These are phyloP conservation scores for Calocybe gambosa DNA, from an alignment of 1,284 basidiomycete genomes.

Conservation along the genomic window DNA sequence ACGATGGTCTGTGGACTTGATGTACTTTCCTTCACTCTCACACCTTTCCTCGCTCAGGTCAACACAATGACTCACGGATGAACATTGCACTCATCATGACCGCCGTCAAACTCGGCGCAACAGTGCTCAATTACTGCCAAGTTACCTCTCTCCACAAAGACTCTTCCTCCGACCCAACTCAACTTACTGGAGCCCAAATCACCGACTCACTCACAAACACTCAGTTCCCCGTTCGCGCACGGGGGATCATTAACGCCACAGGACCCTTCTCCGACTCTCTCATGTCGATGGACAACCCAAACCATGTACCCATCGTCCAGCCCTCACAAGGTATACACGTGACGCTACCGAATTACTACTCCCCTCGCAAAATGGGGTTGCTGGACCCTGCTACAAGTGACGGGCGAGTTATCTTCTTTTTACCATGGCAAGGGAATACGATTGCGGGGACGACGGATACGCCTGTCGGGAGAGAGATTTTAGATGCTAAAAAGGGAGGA, in stretches of 20 bases:
- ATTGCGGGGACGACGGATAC: slow-evolving; percentile 97
- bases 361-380: slow-evolving; percentile 91
- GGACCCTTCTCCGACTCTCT: slow-evolving; percentile 92
- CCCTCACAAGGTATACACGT: slow-evolving; percentile 94
- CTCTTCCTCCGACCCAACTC: slow-evolving; percentile 39
- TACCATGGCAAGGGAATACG: slow-evolving; percentile 97
- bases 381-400: slow-evolving; percentile 95
- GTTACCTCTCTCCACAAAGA: slow-evolving; percentile 79
- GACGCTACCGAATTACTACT: slow-evolving; percentile 96
- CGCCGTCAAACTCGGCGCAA: slow-evolving; percentile 89
- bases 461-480: too few relatives aligned
- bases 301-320: slow-evolving; percentile 83
- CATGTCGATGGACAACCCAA: slow-evolving; percentile 81
- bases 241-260: slow-evolving; percentile 94
- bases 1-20: slow-evolving; percentile 62
- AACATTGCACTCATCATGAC: slow-evolving; percentile 93
- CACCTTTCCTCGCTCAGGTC: slow-evolving; percentile 44
- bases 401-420: slow-evolving; percentile 97
- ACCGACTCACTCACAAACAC: slow-evolving; percentile 83
- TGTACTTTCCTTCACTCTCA: not conserved
- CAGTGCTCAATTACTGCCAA: slow-evolving; percentile 87
- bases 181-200: slow-evolving; percentile 58
- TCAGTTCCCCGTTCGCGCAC: slow-evolving; percentile 79
- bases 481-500: too few relatives aligned
- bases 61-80: slow-evolving; percentile 99